Base-by-base conservation (phyloP, 768 basidiomycete genomes). In the Jaapia argillacea region DNA sequence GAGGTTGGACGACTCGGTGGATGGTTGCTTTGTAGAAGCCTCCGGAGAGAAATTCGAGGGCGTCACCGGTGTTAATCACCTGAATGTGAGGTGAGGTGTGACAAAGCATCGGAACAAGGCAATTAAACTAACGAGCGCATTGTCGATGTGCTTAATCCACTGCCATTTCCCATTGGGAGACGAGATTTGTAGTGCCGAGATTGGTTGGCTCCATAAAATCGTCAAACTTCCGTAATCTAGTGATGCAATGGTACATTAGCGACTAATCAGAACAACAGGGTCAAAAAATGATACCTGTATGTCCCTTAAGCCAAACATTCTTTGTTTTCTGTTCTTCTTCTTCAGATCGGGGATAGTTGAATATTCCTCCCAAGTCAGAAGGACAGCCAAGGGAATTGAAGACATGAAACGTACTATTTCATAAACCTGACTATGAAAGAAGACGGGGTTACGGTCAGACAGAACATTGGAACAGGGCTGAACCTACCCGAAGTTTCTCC, bases 221-320 rank as follows among this genome's bases (percentile, higher is more conserved):
- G 62, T 64, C 36, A 66, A 48, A 36, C 57, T 60, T 3, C 52
- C 60, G 22, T 59, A 53, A 45, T 66, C 65, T 65, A 33, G 28
- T 10, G 10, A 10, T 16, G 10, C 10, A 33, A 33, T 10, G 16
- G 28, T 16, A 10, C 10, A 16, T 33, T 10, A 33, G 28, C 16
- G 10, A 10, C 28, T 33, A 16, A 33, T 10, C 16, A 16, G 10
- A 10, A 16, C 10, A 16, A 16, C 28, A 10, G 10, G 28, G 10
- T 33, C 10, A 10, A 33, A 16, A 33, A 16, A 33, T 33, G 16
- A 5, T 36, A 74, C 75, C 75, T 0, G 71, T 74, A 48, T 80
- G 77, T 2, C 77, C 77, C 46, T 80, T 76, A 6, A 77, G 57
- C 74, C 73, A 79, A 14, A 79, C 72, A 37, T 73, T 70, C 27